A percentile compares a stretch with the other conserved stretches of the same genome.
These are phyloP conservation scores for Hordeum pubiflorum DNA, from an alignment of 202 grass and related monocot genomes.

Conservation along the genomic window DNA sequence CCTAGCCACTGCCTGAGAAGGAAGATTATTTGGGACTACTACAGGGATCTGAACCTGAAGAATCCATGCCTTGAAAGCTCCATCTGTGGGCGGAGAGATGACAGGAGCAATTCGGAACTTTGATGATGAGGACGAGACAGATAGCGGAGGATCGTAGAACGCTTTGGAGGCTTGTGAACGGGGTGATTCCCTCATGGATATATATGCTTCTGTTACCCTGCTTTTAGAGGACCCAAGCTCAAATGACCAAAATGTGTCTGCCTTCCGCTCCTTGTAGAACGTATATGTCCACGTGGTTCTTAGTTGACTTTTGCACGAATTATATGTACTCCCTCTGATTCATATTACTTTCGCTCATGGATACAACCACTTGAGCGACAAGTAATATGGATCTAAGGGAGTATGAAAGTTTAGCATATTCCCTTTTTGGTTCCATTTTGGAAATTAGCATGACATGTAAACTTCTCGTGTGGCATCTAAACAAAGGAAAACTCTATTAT, in stretches of 20 bases:
- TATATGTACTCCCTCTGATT: too few species aligned
- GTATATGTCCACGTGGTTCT: background rate
- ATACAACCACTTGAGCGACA: too few species aligned
- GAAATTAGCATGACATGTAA: background rate
- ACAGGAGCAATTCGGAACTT: background rate
- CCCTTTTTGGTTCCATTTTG: background rate
- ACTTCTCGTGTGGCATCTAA: background rate
- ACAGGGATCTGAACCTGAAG: slow-evolving; percentile 32
- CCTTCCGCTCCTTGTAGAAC: background rate
- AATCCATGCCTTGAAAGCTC: slow-evolving; percentile 33
- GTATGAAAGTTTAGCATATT: background rate
- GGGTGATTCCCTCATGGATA: background rate
- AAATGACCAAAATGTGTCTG: background rate
- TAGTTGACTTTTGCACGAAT: background rate
- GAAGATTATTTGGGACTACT: background rate
- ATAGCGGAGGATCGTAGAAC: background rate
- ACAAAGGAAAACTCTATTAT: background rate
- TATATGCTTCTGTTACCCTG: background rate
- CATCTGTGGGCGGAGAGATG: slow-evolving; percentile 28
- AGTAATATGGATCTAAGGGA: too few species aligned
- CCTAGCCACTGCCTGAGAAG: background rate
- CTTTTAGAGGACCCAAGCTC: background rate
- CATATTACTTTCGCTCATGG: too few species aligned
- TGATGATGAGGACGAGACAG: background rate
- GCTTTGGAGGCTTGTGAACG: background rate